Percentiles rank a stretch among this genome's conserved stretches.
phyloP scores from a whole-genome alignment of 1,284 basidiomycete genomes.

The Ceraceosorus guamensis region DNA sequence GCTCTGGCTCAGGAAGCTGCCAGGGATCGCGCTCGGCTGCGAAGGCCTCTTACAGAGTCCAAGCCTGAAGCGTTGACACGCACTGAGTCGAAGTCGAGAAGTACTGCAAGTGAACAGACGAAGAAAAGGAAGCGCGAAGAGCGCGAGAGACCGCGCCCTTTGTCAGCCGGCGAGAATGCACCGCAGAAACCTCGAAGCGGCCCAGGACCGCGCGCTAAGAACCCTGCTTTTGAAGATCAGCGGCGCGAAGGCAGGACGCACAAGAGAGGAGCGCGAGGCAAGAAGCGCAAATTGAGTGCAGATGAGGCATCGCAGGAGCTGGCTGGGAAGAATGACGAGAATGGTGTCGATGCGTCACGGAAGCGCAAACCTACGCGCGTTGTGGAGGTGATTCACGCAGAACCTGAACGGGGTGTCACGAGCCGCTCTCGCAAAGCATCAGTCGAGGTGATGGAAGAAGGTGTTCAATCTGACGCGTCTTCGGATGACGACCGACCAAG shows the following conservation, averaged over 20 bases:
- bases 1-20: background rate
- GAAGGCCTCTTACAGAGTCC: background rate
- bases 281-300: too few relatives aligned
- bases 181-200: background rate
- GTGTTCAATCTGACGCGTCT: too few relatives aligned
- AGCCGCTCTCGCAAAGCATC: too few relatives aligned
- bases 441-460: too few relatives aligned
- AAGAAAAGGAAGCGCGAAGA: background rate
- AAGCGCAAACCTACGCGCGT: too few relatives aligned
- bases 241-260: background rate
- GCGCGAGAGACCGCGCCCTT: background rate
- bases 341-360: too few relatives aligned
- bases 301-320: too few relatives aligned
- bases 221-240: background rate
- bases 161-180: background rate
- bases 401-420: too few relatives aligned
- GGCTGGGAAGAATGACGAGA: too few relatives aligned
- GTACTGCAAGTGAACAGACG: background rate
- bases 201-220: background rate
- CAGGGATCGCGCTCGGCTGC: background rate
- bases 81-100: background rate
- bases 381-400: too few relatives aligned
- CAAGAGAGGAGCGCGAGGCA: slow-evolving; percentile 1
- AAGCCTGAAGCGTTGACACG: background rate
- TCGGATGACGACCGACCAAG: too few relatives aligned